A percentile compares a stretch with the other conserved stretches of the same genome.
phyloP scores from a whole-genome alignment of 116 monocot genomes.

The Phalaenopsis hybrid region DNA sequence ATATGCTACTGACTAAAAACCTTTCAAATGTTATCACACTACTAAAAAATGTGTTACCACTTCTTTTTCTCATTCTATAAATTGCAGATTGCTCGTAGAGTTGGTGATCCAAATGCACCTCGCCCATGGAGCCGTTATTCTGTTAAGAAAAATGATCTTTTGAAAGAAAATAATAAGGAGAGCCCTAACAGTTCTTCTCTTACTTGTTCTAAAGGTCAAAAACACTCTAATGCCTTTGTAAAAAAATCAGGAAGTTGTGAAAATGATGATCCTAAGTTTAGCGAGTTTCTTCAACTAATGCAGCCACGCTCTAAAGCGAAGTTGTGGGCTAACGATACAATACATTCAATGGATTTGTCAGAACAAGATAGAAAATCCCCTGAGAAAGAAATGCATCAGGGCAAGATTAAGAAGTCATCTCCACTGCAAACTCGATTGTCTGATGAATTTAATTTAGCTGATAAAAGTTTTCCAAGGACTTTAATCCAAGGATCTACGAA shows the following conservation, averaged over 20 bases:
- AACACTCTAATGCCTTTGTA: conserved; percentile 1
- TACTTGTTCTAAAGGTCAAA: conserved; percentile 16
- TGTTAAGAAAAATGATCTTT: conserved; percentile 21
- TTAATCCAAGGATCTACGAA: conserved; percentile 17
- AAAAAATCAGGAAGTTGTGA: conserved; percentile 20
- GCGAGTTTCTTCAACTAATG: conserved; percentile 87
- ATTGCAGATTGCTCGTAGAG: conserved; percentile 72
- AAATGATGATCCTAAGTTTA: conserved; percentile 55
- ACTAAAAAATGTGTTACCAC: background rate
- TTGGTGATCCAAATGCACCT: conserved; percentile 75
- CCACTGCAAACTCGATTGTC: background rate
- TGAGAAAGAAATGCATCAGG: conserved; percentile 15
- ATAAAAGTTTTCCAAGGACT: conserved; percentile 3
- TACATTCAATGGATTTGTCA: conserved; percentile 13
- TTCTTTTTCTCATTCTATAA: conserved; percentile 7
- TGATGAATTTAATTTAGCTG: conserved; percentile 12
- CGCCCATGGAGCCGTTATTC: conserved; percentile 90
- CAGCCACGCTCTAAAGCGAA: conserved; percentile 79
- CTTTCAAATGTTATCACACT: background rate
- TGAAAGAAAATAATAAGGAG: conserved; percentile 20
- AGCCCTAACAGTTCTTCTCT: background rate
- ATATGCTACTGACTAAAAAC: background rate
- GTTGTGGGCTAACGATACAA: conserved; percentile 79
- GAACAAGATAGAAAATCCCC: conserved; percentile 19
- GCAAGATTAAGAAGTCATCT: conserved; percentile 20